These are phyloP conservation scores for Fusarium lateritium DNA, from an alignment of 2,329 filamentous ascomycete genomes.

Conservation along the genomic window DNA sequence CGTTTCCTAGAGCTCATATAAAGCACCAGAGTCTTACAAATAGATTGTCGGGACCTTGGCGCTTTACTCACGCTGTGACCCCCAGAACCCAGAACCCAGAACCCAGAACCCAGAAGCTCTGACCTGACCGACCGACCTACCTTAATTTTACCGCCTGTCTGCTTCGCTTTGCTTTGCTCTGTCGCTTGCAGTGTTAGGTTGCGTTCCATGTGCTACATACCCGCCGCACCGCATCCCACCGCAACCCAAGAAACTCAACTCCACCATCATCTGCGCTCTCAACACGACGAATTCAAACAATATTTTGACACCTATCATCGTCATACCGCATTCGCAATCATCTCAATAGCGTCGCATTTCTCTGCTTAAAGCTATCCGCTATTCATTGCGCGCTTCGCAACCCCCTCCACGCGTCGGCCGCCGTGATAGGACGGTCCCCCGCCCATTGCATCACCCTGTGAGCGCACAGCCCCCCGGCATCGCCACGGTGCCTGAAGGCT, in stretches of 20 bases:
- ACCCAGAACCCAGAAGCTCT: constrained; percentile 6
- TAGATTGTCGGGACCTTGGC: constrained; percentile 21
- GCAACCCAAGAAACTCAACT: constrained; percentile 36
- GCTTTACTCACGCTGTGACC: constrained; percentile 25
- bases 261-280: constrained; percentile 40
- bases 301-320: not conserved
- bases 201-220: constrained; percentile 21
- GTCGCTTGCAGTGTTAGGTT: constrained; percentile 8
- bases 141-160: constrained; percentile 34
- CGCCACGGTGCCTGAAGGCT: constrained; percentile 62
- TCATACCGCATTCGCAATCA: constrained; percentile 27
- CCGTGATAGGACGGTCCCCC: constrained; percentile 51
- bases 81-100: too few relatives aligned
- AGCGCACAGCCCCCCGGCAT: constrained; percentile 60
- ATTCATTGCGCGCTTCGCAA: constrained; percentile 42
- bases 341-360: constrained; percentile 39
- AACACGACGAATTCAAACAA: constrained; percentile 1
- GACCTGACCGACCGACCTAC: constrained; percentile 19
- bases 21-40: constrained; percentile 21
- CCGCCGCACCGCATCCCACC: constrained; percentile 36
- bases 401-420: constrained; percentile 50
- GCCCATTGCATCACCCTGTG: constrained; percentile 51
- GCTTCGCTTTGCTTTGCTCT: too few relatives aligned
- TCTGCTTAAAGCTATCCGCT: constrained; percentile 36
- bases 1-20: not conserved